Base-by-base conservation (phyloP, 495 filamentous ascomycete species). In the Aspergillus homomorphus region DNA sequence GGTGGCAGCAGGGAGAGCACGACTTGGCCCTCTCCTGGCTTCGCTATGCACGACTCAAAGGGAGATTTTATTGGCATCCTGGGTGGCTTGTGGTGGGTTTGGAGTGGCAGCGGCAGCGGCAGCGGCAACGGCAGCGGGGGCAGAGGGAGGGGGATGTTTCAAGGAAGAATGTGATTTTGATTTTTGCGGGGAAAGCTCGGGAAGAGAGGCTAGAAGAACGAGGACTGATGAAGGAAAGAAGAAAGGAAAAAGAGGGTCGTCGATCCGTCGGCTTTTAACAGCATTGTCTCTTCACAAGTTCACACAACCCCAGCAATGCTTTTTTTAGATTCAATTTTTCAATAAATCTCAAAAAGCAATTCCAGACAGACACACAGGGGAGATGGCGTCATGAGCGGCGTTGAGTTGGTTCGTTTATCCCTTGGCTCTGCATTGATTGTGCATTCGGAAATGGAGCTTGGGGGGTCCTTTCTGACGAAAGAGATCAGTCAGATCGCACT, bases 11-110 rank as follows among this genome's bases (percentile, higher is more conserved):
- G 77, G 9, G 82, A 82, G 26, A 91, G 84, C 44, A 88, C 77
- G 65, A 97, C 88, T 56, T 77, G 80, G 53, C 94, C 94, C 55
- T 90, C 79, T 20, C 94, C 94, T 5, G 92, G 82, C 41, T 78
- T 79, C 18, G 87, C 87, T 16, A 88, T 82, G 45, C 87, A 87
- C 33, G 82, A 75, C 57, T 87, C 84, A 65, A 96, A 96, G 41
- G 83, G 82, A 49, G 79, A 84, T 60, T 67, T 72, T 26, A 79
- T 68, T 5, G 75, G 73, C 69, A 75, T 73, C 48, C 46, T 71
- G 65, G 62, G 28, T 30, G 22, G 45, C 5, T 22, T 10, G 18
- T 9, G 20, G 33, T 9, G 18, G 24, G 38, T 59, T 58, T 49
- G 44, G 16, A 44, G 51, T 46, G 48, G 48, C 52, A 18, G 51